phyloP scores from a whole-genome alignment of 176 grass and related monocot genomes.

The Elymus sibiricus region DNA sequence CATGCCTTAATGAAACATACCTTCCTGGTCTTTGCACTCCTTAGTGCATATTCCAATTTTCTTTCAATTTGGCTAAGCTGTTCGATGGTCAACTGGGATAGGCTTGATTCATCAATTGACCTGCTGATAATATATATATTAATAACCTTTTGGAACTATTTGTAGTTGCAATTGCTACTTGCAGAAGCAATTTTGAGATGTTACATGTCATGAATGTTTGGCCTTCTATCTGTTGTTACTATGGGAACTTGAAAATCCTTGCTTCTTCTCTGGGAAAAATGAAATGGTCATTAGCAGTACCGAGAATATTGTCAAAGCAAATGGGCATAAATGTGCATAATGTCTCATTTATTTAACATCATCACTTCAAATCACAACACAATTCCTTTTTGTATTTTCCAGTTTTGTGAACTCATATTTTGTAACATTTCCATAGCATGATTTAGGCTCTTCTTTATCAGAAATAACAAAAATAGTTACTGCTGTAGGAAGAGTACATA shows the following conservation, averaged over 20 bases:
- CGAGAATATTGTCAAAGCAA: background rate
- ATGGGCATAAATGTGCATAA: background rate
- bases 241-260: background rate
- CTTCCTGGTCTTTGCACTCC: background rate
- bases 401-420: background rate
- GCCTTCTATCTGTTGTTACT: background rate
- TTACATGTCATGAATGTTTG: background rate
- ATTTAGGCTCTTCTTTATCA: background rate
- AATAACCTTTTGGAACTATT: background rate
- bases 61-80: conserved; percentile 15
- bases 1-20: background rate
- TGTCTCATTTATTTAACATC: background rate
- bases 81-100: conserved; percentile 12
- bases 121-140: conserved; percentile 9
- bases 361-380: background rate
- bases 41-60: conserved; percentile 11
- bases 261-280: background rate
- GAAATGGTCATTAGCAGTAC: conserved; percentile 1
- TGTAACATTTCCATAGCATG: background rate
- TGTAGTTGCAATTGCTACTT: background rate
- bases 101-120: conserved; percentile 21
- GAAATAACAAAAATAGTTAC: background rate
- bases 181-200: background rate
- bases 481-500: background rate
- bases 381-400: background rate